phyloP scores from a whole-genome alignment of 169 alveolate species.

The Cryptosporidium muris region DNA sequence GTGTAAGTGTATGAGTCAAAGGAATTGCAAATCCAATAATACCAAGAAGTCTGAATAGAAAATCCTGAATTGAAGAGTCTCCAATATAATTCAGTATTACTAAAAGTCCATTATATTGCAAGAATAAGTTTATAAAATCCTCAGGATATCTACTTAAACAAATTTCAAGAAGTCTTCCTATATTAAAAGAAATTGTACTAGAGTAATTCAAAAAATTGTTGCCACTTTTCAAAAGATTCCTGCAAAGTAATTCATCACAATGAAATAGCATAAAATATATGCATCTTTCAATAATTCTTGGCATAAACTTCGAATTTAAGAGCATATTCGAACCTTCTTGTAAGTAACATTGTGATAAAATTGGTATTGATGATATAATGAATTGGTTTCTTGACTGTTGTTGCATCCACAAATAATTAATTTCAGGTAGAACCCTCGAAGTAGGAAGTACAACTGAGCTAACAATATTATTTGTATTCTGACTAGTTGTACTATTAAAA shows the following conservation, averaged over 20 bases:
- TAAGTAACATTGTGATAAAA: too few species aligned
- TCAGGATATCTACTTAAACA: slow-evolving; percentile 15
- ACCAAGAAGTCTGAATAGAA: slow-evolving; percentile 28
- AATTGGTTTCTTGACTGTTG: neutral
- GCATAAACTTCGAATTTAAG: neutral
- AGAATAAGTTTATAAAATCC: slow-evolving; percentile 13
- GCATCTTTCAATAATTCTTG: neutral
- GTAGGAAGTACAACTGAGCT: slow-evolving; percentile 4
- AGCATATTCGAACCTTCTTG: too few species aligned
- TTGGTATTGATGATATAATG: neutral
- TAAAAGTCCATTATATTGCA: slow-evolving; percentile 26
- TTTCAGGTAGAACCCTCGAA: slow-evolving; percentile 36
- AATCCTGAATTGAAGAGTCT: slow-evolving; percentile 57
- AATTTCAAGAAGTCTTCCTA: slow-evolving; percentile 49
- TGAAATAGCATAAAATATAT: neutral
- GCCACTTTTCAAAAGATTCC: neutral
- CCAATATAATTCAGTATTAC: slow-evolving; percentile 12
- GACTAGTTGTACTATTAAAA: too few species aligned
- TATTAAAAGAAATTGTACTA: slow-evolving; percentile 10
- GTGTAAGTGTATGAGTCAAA: neutral
- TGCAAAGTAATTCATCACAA: neutral
- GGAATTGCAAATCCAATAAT: neutral
- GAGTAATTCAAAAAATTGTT: neutral
- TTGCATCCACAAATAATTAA: slow-evolving; percentile 15
- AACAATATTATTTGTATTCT: neutral